phyloP scores from a whole-genome alignment of 2,329 filamentous ascomycete genomes.

The Colletotrichum sp. region DNA sequence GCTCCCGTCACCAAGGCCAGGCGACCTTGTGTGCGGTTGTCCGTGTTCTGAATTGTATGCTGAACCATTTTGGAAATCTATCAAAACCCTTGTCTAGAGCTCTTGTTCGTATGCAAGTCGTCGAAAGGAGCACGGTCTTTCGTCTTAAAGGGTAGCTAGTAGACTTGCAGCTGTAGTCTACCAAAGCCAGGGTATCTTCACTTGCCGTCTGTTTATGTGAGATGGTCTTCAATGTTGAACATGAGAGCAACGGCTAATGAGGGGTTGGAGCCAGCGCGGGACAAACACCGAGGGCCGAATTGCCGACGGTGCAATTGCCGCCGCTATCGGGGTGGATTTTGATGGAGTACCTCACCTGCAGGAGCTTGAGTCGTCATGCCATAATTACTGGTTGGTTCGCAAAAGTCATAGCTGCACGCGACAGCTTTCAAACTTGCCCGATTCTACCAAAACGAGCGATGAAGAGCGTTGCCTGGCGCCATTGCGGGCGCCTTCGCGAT shows the following conservation, averaged over 20 bases:
- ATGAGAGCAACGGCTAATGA: neutral
- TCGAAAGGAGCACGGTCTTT: neutral
- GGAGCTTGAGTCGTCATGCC: neutral
- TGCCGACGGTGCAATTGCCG: conserved; percentile 15
- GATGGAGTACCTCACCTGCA: neutral
- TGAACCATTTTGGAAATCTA: conserved; percentile 8
- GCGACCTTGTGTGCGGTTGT: conserved; percentile 30
- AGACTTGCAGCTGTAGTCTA: neutral
- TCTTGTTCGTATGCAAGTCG: neutral
- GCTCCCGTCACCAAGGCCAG: conserved; percentile 38
- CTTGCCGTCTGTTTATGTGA: neutral
- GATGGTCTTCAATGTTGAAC: neutral
- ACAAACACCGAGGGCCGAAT: conserved; percentile 10
- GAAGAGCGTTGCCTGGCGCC: neutral
- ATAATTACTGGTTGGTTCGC: neutral
- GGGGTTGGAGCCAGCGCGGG: neutral
- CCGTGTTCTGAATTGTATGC: conserved; percentile 23
- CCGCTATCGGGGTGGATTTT: conserved; percentile 3
- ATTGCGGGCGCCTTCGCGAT: neutral
- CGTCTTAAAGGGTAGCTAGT: neutral
- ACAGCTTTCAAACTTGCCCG: neutral
- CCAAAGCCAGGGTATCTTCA: neutral
- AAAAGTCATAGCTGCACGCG: neutral
- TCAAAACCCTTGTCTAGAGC: neutral
- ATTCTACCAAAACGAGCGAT: neutral